These are phyloP conservation scores for Apiotrichum akiyoshidainum DNA, from an alignment of 1,284 basidiomycete genomes.

Conservation along the genomic window DNA sequence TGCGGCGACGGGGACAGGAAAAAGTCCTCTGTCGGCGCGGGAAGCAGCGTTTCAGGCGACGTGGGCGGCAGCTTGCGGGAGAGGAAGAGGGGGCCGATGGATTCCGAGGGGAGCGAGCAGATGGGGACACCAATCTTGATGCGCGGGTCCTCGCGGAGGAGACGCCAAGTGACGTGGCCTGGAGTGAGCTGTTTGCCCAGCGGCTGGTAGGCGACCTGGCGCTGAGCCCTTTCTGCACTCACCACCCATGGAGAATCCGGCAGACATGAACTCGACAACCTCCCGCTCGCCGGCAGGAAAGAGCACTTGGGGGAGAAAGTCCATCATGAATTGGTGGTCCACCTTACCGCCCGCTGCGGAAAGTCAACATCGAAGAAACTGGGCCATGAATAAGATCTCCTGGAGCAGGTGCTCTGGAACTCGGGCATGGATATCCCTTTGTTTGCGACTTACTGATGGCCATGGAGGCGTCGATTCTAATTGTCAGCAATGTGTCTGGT, in stretches of 20 bases:
- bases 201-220: too few relatives aligned
- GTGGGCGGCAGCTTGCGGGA: slow-evolving; percentile 59
- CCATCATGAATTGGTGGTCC: slow-evolving; percentile 76
- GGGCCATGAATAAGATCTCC: too few relatives aligned
- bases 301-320: slow-evolving; percentile 72
- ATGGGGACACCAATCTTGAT: slow-evolving; percentile 68
- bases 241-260: slow-evolving; percentile 56
- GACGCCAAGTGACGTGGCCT: slow-evolving; percentile 12
- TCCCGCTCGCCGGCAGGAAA: slow-evolving; percentile 66
- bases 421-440: too few relatives aligned
- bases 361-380: slow-evolving; percentile 1
- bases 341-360: slow-evolving; percentile 61
- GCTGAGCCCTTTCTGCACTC: background rate
- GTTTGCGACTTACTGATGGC: slow-evolving; percentile 45
- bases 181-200: background rate
- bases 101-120: slow-evolving; percentile 71
- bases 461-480: slow-evolving; percentile 65
- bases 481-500: background rate
- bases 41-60: slow-evolving; percentile 60
- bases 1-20: slow-evolving; percentile 54
- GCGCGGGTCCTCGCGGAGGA: slow-evolving; percentile 59
- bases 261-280: slow-evolving; percentile 64
- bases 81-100: slow-evolving; percentile 56
- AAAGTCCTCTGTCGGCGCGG: slow-evolving; percentile 52
- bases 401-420: too few relatives aligned